phyloP scores from a whole-genome alignment of 169 alveolate species.

The Plasmodium falciparum region DNA sequence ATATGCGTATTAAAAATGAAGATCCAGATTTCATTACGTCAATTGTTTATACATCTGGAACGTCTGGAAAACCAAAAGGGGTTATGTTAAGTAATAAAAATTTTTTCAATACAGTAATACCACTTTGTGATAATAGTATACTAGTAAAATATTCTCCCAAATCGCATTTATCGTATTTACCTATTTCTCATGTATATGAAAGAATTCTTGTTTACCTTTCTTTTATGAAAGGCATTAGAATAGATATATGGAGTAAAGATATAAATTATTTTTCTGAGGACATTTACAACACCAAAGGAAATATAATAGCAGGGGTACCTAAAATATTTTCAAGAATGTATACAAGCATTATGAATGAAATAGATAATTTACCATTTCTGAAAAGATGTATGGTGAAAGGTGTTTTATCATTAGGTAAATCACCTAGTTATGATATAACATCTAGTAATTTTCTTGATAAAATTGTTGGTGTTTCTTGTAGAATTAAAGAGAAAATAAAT shows the following conservation, averaged over 20 bases:
- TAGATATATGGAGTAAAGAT: constrained; percentile 45
- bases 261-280: constrained; percentile 12
- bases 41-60: constrained; percentile 97
- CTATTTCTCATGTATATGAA: constrained; percentile 97
- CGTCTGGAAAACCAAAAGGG: constrained; percentile 99
- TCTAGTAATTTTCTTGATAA: neutral
- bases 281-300: neutral
- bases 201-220: constrained; percentile 84
- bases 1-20: neutral
- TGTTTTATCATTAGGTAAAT: constrained; percentile 2
- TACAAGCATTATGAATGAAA: constrained; percentile 10
- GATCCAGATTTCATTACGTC: constrained; percentile 88
- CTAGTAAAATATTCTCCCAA: neutral
- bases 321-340: constrained; percentile 37
- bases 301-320: constrained; percentile 46
- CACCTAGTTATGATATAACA: neutral
- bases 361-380: constrained; percentile 15
- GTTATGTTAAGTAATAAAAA: constrained; percentile 92
- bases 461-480: constrained; percentile 10
- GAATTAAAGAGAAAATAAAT: constrained; percentile 34
- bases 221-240: constrained; percentile 4
- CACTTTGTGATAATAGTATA: neutral
- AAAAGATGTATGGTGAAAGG: constrained; percentile 19
- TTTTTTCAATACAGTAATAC: constrained; percentile 19
- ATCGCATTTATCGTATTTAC: constrained; percentile 93